Conservation (phyloP, 163 green algal genomes). For the Volvox carteri region DNA sequence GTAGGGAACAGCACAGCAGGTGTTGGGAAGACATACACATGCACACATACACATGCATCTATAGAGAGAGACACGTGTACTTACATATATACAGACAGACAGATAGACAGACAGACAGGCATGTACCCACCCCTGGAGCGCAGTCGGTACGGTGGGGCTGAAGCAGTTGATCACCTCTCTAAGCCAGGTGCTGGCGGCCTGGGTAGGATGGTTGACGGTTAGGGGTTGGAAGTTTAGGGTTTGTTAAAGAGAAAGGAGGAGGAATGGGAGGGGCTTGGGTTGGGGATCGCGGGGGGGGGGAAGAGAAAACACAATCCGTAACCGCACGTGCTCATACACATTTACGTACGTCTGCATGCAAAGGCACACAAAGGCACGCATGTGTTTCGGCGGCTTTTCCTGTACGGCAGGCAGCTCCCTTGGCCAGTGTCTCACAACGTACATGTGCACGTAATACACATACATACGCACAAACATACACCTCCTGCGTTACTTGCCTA, state of each 20-base stretch:
- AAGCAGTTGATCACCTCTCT: constrained; percentile 51
- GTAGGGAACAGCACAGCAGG: background rate
- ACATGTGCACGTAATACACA: too few species aligned
- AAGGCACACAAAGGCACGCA: too few species aligned
- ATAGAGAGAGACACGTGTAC: background rate
- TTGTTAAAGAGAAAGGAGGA: too few species aligned
- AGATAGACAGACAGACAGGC: background rate
- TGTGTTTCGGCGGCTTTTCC: too few species aligned
- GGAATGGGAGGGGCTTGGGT: background rate
- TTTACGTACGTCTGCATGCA: too few species aligned
- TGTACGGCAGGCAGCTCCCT: too few species aligned
- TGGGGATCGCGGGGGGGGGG: background rate
- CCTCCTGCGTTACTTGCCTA: background rate
- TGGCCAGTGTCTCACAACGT: too few species aligned
- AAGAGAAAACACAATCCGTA: background rate
- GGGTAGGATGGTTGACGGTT: background rate
- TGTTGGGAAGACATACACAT: background rate
- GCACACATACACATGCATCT: background rate
- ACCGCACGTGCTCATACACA: too few species aligned
- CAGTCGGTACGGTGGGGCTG: background rate
- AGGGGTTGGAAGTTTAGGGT: too few species aligned
- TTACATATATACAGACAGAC: background rate
- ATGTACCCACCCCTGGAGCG: background rate
- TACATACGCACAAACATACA: too few species aligned
- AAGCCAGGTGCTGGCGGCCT: constrained; percentile 41